phyloP scores from a whole-genome alignment of 805 yeast genomes.

The Teunomyces barrocoloradensis region DNA sequence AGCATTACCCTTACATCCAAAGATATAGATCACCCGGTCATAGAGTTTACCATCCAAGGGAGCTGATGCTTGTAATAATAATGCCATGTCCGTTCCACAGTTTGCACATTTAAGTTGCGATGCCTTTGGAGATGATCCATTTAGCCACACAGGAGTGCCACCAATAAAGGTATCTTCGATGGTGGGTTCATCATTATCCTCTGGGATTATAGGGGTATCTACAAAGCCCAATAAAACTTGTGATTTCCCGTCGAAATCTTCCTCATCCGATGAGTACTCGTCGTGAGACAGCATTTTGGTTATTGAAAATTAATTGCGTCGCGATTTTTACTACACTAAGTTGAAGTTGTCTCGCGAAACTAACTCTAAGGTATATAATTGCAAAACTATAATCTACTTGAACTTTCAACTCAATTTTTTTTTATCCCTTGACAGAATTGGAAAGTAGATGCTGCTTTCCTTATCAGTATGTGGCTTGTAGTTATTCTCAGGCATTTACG shows the following conservation, averaged over 20 bases:
- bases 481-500: too few relatives aligned
- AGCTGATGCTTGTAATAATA: slow-evolving; percentile 77
- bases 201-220: slow-evolving; percentile 50
- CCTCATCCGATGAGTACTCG: slow-evolving; percentile 56
- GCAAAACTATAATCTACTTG: too few relatives aligned
- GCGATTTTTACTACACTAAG: neutral
- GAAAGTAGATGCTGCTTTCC: too few relatives aligned
- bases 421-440: too few relatives aligned
- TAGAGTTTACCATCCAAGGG: slow-evolving; percentile 71
- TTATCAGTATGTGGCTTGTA: too few relatives aligned
- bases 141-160: slow-evolving; percentile 66
- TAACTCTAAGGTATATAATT: too few relatives aligned
- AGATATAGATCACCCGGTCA: slow-evolving; percentile 79
- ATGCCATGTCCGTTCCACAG: slow-evolving; percentile 61
- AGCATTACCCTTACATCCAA: slow-evolving; percentile 59
- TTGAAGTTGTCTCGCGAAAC: too few relatives aligned
- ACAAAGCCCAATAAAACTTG: slow-evolving; percentile 60
- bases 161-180: slow-evolving; percentile 80
- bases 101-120: slow-evolving; percentile 59
- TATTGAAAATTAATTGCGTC: neutral
- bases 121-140: slow-evolving; percentile 55
- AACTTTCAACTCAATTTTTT: too few relatives aligned
- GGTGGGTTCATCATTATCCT: slow-evolving; percentile 34
- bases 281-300: slow-evolving; percentile 37
- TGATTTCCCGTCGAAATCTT: slow-evolving; percentile 31